These are phyloP conservation scores for Chrysochromulina parva DNA, from an alignment of 78 protist species.

Conservation along the genomic window DNA sequence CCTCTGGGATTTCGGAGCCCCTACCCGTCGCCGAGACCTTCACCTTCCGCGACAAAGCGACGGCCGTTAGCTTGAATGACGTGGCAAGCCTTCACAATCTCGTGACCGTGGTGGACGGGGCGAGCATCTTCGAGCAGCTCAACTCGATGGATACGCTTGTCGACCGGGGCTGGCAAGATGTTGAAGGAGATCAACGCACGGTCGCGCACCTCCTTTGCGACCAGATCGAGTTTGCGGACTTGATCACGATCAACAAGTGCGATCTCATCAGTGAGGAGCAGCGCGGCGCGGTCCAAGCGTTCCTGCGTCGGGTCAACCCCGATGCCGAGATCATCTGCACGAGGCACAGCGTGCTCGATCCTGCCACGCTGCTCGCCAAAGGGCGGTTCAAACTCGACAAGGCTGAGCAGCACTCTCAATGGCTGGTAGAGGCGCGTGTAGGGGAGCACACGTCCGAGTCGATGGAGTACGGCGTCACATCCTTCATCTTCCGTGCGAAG, in stretches of 20 bases:
- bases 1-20: neutral
- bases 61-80: neutral
- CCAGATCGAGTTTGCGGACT: constrained; percentile 2
- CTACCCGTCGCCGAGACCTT: neutral
- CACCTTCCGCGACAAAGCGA: neutral
- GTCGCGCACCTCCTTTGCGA: neutral
- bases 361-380: neutral
- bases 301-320: neutral
- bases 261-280: neutral
- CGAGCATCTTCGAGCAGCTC: neutral
- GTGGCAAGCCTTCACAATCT: neutral
- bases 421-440: neutral
- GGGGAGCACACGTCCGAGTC: neutral
- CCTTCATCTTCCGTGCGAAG: too few species aligned
- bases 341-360: neutral
- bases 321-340: neutral
- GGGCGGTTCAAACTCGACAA: too few species aligned
- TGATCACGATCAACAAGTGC: neutral
- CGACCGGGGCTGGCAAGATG: neutral
- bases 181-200: neutral
- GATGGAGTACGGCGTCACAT: too few species aligned
- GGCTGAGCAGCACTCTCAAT: too few species aligned
- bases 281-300: neutral
- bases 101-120: too few species aligned
- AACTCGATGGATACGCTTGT: constrained; percentile 13